phyloP scores from a whole-genome alignment of 352 stramenopile genomes.

The Globisporangium cederbergense region DNA sequence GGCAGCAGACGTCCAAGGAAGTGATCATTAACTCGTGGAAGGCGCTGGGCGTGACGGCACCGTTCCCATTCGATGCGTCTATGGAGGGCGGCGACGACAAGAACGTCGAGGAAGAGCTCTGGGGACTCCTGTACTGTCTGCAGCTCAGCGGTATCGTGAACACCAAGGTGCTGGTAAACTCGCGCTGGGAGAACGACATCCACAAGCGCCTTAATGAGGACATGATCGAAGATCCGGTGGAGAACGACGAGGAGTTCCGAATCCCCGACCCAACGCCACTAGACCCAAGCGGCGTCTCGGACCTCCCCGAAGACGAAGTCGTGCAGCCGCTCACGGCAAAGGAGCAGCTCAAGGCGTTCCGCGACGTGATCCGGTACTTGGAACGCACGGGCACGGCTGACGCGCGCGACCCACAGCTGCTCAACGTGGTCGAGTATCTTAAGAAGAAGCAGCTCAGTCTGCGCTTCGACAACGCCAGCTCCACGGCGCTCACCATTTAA shows the following conservation, averaged over 20 bases:
- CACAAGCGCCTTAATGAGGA: conserved; percentile 88
- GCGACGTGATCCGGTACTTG: conserved; percentile 83
- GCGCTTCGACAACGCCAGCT: conserved; percentile 84
- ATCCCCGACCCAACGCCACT: conserved; percentile 51
- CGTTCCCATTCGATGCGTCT: conserved; percentile 61
- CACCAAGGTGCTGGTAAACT: conserved; percentile 87
- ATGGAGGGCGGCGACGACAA: conserved; percentile 67
- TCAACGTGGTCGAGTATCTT: conserved; percentile 79
- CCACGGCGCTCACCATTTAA: conserved; percentile 80
- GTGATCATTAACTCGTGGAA: conserved; percentile 82
- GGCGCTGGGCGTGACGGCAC: conserved; percentile 51
- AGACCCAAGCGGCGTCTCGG: conserved; percentile 22
- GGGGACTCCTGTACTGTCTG: conserved; percentile 82
- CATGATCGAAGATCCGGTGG: conserved; percentile 81
- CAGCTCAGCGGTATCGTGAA: conserved; percentile 82
- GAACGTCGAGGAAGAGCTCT: conserved; percentile 85
- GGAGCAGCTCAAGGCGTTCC: conserved; percentile 84
- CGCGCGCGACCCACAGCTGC: conserved; percentile 61
- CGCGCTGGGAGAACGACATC: conserved; percentile 86
- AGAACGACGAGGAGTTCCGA: conserved; percentile 81
- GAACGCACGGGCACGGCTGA: conserved; percentile 70
- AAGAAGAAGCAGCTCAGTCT: conserved; percentile 89
- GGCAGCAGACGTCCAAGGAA: conserved; percentile 77
- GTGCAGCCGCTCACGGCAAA: conserved; percentile 55
- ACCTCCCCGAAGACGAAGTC: conserved; percentile 33